These are phyloP conservation scores for Xylona heveae DNA, from an alignment of 495 filamentous ascomycete genomes.

Conservation along the genomic window DNA sequence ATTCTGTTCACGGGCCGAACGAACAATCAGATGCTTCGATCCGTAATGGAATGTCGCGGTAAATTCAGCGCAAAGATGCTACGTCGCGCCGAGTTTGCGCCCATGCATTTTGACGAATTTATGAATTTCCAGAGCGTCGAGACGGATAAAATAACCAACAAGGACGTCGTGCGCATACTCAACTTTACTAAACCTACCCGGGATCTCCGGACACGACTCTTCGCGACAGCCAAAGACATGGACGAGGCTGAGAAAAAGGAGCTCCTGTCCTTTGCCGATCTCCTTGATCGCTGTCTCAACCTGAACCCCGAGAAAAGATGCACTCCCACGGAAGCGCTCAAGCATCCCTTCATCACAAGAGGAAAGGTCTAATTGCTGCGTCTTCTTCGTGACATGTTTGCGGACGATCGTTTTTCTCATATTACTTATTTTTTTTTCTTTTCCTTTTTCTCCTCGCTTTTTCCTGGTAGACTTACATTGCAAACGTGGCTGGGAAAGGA, in stretches of 20 bases:
- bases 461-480: no score
- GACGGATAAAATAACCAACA: conserved; percentile 49
- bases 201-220: conserved; percentile 57
- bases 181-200: conserved; percentile 61
- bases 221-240: conserved; percentile 52
- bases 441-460: no score
- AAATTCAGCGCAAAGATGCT: conserved; percentile 77
- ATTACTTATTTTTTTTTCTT: no score
- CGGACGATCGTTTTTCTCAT: no score
- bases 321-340: conserved; percentile 67
- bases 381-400: no score
- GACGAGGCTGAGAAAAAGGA: conserved; percentile 57
- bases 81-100: conserved; percentile 48
- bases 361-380: no score
- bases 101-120: conserved; percentile 69
- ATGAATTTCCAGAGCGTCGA: conserved; percentile 75
- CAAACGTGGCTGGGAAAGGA: no score
- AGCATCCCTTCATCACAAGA: conserved; percentile 73
- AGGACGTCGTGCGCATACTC: conserved; percentile 46
- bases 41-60: conserved; percentile 90
- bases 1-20: conserved; percentile 87
- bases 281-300: conserved; percentile 69
- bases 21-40: conserved; percentile 94
- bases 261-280: conserved; percentile 58
- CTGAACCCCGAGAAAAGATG: conserved; percentile 88